These are phyloP conservation scores for Primulina tabacum DNA, from an alignment of 257 asterid genomes.

Conservation along the genomic window DNA sequence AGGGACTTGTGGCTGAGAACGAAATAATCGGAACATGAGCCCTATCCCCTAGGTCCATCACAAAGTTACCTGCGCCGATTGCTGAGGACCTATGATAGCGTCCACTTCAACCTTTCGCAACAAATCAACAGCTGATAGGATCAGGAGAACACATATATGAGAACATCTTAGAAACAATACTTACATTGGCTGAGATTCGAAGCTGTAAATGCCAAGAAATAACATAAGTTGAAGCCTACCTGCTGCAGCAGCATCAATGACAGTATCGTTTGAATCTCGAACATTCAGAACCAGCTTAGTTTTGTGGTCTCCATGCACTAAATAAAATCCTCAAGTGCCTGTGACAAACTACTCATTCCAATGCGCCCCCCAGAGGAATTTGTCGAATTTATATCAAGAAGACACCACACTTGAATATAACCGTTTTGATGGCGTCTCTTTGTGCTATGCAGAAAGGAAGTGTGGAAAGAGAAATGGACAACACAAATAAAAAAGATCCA, in stretches of 20 bases:
- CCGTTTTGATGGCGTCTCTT: neutral
- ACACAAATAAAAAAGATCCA: constrained; percentile 13
- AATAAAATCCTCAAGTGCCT: constrained; percentile 9
- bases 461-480: constrained; percentile 13
- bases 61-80: constrained; percentile 37
- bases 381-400: constrained; percentile 29
- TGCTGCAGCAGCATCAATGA: constrained; percentile 10
- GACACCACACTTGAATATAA: constrained; percentile 31
- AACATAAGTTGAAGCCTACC: neutral
- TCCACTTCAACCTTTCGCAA: constrained; percentile 36
- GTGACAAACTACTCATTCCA: neutral
- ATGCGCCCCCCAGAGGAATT: constrained; percentile 13
- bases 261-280: neutral
- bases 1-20: too few relatives aligned
- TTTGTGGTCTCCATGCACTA: neutral
- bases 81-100: constrained; percentile 49
- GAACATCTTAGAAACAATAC: neutral
- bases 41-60: constrained; percentile 39
- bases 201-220: neutral
- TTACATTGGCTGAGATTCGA: neutral
- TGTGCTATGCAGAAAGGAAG: constrained; percentile 18
- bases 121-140: constrained; percentile 40
- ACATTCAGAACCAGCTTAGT: constrained; percentile 6
- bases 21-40: constrained; percentile 42
- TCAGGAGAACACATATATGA: neutral